phyloP scores from a whole-genome alignment of 257 asterid species.

The Fraxinus anomala region DNA sequence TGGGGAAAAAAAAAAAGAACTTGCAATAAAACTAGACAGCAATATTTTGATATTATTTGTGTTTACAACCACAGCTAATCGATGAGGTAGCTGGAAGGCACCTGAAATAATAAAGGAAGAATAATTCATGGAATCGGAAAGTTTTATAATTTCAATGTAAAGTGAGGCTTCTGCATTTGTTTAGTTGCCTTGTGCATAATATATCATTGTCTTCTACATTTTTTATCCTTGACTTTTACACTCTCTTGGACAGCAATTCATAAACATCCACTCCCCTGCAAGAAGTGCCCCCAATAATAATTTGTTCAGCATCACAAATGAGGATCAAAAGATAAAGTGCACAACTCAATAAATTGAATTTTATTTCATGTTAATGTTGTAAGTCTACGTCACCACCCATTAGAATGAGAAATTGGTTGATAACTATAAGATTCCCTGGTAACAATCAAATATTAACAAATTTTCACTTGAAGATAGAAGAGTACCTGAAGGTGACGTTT shows the following conservation, averaged over 20 bases:
- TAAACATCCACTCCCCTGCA: background rate
- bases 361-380: background rate
- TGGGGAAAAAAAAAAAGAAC: too few species aligned
- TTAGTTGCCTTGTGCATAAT: background rate
- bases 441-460: background rate
- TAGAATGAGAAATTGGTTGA: background rate
- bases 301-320: background rate
- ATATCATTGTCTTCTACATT: background rate
- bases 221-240: background rate
- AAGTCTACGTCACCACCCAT: background rate
- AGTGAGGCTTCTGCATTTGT: background rate
- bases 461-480: background rate
- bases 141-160: background rate
- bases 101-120: background rate
- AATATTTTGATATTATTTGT: background rate
- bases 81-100: background rate
- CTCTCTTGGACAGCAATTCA: background rate
- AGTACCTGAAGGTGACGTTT: slow-evolving; percentile 47
- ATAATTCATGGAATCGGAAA: background rate
- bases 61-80: background rate
- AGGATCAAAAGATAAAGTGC: background rate
- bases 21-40: background rate
- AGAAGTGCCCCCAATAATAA: background rate
- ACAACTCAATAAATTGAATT: background rate
- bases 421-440: background rate